phyloP scores from a whole-genome alignment of 306 rosid genomes.

The Albizia julibrissin region DNA sequence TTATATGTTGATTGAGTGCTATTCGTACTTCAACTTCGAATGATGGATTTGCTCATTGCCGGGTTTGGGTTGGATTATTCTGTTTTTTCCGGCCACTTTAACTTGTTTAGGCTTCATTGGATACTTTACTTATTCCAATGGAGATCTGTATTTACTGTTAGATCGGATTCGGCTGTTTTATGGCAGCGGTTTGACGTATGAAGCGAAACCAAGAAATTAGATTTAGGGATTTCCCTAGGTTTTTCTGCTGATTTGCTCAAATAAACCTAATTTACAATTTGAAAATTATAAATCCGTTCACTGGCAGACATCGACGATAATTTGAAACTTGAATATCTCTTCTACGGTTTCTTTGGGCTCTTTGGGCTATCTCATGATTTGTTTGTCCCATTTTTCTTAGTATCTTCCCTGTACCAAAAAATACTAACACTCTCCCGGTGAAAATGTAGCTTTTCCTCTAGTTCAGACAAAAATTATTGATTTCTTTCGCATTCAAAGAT shows the following conservation, averaged over 20 bases:
- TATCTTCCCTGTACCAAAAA: neutral
- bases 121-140: neutral
- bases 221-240: neutral
- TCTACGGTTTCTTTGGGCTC: neutral
- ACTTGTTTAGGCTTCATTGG: neutral
- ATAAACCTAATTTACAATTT: neutral
- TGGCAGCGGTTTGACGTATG: neutral
- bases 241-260: neutral
- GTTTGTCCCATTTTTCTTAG: neutral
- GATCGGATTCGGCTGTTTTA: neutral
- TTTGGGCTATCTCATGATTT: neutral
- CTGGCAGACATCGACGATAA: neutral
- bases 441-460: slow-evolving; percentile 77
- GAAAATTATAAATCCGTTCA: neutral
- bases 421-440: neutral
- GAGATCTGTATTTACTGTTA: neutral
- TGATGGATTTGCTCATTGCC: neutral
- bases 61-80: neutral
- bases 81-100: neutral
- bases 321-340: neutral
- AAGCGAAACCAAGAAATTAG: neutral
- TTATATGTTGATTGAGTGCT: neutral
- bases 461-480: slow-evolving; percentile 86
- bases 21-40: neutral
- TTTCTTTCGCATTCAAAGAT: slow-evolving; percentile 70